Evolutionary conservation across 2,329 filamentous ascomycete genomes (phyloP).

Genomic region (Colletotrichum sp.): DNA sequence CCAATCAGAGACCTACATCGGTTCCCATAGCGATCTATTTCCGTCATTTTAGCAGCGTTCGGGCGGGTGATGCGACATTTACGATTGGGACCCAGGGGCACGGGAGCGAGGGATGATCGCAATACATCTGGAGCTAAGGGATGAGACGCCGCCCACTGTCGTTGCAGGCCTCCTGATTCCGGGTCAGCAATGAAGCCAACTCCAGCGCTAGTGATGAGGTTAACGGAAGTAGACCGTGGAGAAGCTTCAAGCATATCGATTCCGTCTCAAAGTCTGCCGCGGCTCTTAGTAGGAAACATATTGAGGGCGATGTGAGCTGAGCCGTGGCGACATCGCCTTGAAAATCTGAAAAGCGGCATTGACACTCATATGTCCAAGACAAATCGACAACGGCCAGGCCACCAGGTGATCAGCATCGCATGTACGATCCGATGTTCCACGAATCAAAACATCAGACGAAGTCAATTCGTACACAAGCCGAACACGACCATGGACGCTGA

Average conservation of each 20-base stretch:
- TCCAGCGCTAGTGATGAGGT: neutral
- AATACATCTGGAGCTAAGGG: neutral
- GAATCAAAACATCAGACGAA: slow-evolving; percentile 7
- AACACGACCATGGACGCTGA: neutral
- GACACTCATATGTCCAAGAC: neutral
- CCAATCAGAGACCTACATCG: neutral
- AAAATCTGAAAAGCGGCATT: neutral
- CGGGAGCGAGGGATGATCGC: neutral
- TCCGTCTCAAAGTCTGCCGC: neutral
- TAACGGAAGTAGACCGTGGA: neutral
- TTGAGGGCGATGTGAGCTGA: neutral
- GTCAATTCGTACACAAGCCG: neutral
- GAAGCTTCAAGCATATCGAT: neutral
- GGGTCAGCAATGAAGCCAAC: neutral
- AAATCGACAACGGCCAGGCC: neutral
- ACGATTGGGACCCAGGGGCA: neutral
- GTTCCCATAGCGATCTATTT: neutral
- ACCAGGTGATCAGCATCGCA: neutral
- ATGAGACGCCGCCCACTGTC: neutral
- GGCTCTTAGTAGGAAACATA: neutral
- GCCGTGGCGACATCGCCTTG: neutral
- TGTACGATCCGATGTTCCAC: neutral
- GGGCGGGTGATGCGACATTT: neutral
- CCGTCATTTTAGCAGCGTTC: neutral
- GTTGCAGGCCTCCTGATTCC: neutral